Base-by-base conservation (phyloP, 129 eudicot species). In the Erigeron canadensis region DNA sequence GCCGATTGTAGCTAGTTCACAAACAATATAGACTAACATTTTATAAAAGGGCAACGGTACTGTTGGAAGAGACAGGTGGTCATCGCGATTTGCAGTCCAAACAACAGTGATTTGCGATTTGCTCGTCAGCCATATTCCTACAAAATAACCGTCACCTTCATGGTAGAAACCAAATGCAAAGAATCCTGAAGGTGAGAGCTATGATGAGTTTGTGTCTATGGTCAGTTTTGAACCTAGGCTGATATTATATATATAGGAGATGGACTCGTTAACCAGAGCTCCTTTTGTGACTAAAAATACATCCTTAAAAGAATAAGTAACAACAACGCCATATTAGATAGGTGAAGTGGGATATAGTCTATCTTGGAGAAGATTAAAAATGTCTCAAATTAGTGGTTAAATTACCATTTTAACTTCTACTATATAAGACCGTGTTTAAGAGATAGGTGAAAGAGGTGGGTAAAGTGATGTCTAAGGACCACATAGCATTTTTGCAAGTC, bases 151-250 rank as follows among this genome's bases (percentile, higher is more conserved):
- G 10, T 38, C 43, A 42, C 57, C 83, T 42, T 68, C 67, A 54
- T 17, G 65, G 44, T 67, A 80, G 79, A 80, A 80, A 73, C 83
- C 80, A 74, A 80, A 77, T 28, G 85, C 71, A 43, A 81, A 81
- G 60, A 17, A 51, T 12, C 79, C 69, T 3, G 79, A 81, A 9
- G 81, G 75, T 17, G 85, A 81, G 51, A 12, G 28, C 85, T 82
- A 77, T 51, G 80, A 74, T 62, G 58, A 45, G 46, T 66, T 74
- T 51, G 48, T 40, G 63, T 21, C 15, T 8, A 80, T 69, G 37
- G n/a, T 57, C 50, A 80, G 59, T 6, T 50, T 39, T 43, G 83
- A 74, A 67, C 71, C 71, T 68, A 79, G 73, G 62, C 46, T 72
- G 19, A 79, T 67, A 67, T 73, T 48, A 38, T n/a, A n/a, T n/a